These are phyloP conservation scores for Xanthoconium separans DNA, from an alignment of 1,284 basidiomycete genomes.

Conservation along the genomic window DNA sequence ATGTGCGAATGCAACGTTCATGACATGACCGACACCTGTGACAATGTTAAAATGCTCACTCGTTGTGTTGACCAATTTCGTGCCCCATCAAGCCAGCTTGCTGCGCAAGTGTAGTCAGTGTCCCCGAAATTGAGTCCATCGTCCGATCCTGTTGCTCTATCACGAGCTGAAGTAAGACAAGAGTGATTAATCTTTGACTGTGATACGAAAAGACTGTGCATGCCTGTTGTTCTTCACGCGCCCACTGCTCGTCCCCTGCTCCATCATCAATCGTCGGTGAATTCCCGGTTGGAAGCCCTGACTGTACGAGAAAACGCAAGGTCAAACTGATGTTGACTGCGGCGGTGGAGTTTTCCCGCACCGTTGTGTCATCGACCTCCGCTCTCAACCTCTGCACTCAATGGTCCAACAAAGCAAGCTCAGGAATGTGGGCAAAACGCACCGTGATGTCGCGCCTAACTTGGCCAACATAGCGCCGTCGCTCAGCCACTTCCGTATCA, in stretches of 20 bases:
- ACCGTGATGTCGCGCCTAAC: constrained; percentile 79
- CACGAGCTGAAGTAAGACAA: constrained; percentile 57
- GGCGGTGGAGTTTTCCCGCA: constrained; percentile 12
- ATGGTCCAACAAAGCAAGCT: constrained; percentile 6
- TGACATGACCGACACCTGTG: not conserved
- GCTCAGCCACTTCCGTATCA: constrained; percentile 67
- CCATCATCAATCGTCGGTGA: constrained; percentile 36
- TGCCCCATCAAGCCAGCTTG: constrained; percentile 91
- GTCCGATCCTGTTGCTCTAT: constrained; percentile 85
- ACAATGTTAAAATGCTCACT: constrained; percentile 49
- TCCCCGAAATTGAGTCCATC: constrained; percentile 82
- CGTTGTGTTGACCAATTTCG: constrained; percentile 85
- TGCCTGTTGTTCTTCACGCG: constrained; percentile 80
- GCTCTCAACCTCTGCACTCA: constrained; percentile 62
- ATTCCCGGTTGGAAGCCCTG: constrained; percentile 6
- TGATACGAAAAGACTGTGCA: constrained; percentile 4
- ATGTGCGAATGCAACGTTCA: not conserved
- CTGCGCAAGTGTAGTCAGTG: constrained; percentile 74
- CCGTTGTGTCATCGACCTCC: constrained; percentile 35
- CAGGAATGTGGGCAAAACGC: constrained; percentile 33
- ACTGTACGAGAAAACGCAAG: constrained; percentile 7
- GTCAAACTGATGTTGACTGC: not conserved
- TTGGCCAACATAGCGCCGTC: constrained; percentile 72
- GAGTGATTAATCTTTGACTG: not conserved
- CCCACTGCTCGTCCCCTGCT: constrained; percentile 76